Evolutionary conservation across 345 rosid genomes (phyloP).

Genomic region (Syzygium grande): DNA sequence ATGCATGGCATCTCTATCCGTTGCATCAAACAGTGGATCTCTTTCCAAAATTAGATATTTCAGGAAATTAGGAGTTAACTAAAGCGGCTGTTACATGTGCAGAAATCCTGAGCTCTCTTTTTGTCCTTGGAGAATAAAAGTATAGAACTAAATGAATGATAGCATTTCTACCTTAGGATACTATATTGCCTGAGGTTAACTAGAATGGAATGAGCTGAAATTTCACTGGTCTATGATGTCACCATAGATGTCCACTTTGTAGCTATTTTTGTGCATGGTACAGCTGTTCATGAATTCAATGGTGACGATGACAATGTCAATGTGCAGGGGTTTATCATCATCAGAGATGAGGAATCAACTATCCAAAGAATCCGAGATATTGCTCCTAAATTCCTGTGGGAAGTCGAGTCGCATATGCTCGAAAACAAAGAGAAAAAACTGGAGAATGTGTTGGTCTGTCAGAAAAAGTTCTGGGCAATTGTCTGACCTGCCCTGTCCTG

Average conservation of each 20-base stretch:
- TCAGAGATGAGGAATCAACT: constrained; percentile 64
- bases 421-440: constrained; percentile 46
- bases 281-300: neutral
- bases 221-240: neutral
- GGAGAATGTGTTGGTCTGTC: constrained; percentile 63
- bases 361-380: constrained; percentile 46
- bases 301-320: neutral
- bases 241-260: neutral
- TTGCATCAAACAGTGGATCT: neutral
- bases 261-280: neutral
- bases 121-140: neutral
- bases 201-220: neutral
- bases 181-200: neutral
- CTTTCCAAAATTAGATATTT: neutral
- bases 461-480: constrained; percentile 83
- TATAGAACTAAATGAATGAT: neutral
- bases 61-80: neutral
- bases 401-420: constrained; percentile 47
- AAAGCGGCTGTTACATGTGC: neutral
- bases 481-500: constrained; percentile 8
- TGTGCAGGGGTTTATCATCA: constrained; percentile 70
- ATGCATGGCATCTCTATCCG: neutral
- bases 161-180: neutral
- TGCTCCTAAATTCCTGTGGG: constrained; percentile 80
- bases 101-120: neutral